phyloP scores from a whole-genome alignment of 1,139 yeast genomes.

The Debaryomyces singareniensis region DNA sequence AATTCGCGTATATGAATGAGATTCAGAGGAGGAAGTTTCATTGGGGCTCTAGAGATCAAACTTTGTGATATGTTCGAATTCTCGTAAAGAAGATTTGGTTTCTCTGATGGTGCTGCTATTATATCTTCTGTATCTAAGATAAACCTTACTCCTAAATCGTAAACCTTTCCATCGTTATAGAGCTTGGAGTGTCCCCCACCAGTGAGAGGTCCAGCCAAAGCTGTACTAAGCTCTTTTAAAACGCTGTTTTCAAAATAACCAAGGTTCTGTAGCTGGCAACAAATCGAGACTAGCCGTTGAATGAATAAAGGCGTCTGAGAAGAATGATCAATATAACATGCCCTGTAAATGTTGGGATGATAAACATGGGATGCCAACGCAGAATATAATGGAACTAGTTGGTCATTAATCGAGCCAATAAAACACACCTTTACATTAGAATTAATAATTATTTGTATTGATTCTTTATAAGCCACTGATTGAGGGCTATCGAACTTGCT shows the following conservation, averaged over 20 bases:
- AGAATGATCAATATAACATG: constrained; percentile 77
- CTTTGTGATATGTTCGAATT: constrained; percentile 11
- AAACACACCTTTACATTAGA: constrained; percentile 73
- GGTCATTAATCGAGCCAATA: constrained; percentile 88
- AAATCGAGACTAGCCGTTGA: constrained; percentile 37
- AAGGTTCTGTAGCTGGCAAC: constrained; percentile 50
- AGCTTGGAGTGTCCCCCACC: constrained; percentile 94
- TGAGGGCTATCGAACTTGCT: constrained; percentile 70
- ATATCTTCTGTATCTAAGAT: constrained; percentile 69
- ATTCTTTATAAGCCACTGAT: constrained; percentile 63
- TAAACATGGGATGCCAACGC: constrained; percentile 74
- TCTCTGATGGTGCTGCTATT: constrained; percentile 13
- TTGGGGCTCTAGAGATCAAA: constrained; percentile 9
- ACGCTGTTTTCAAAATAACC: constrained; percentile 74
- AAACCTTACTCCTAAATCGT: constrained; percentile 71
- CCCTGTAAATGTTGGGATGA: constrained; percentile 87
- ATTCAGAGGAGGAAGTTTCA: constrained; percentile 26
- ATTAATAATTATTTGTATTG: constrained; percentile 57
- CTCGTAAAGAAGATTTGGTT: constrained; percentile 5
- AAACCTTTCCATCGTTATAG: constrained; percentile 80
- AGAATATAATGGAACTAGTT: constrained; percentile 85
- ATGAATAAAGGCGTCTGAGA: constrained; percentile 44
- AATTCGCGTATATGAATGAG: constrained; percentile 57
- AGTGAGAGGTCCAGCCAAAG: constrained; percentile 84
- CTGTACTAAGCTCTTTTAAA: constrained; percentile 71